Evolutionary conservation across 352 stramenopile genomes (phyloP), one percentile per base, ranked within the genome.

Genomic region (Phytophthora meadii): DNA sequence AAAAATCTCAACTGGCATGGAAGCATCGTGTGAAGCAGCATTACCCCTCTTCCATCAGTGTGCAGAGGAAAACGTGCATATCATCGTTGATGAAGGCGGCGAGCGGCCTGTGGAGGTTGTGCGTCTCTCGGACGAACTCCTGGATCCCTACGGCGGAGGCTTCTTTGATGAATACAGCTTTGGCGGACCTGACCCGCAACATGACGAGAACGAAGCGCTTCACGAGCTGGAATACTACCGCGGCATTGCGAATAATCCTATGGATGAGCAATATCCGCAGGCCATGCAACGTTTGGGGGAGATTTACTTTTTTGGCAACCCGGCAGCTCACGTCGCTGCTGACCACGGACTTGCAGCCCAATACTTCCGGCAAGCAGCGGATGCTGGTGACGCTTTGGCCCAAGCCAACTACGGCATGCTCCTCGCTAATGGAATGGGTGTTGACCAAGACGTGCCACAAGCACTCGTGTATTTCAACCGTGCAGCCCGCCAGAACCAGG

Each of bases 331-430:
- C 1, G 69, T 94, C 0, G 60, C 60, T 3, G 69, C 70, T n/a
- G 71, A 94, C 42, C 79, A 79, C 11, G 69, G 52, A 12, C 68
- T 70, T 45, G 86, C 84, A 1, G 79, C 78, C 2, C 61, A 77
- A 42, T 79, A 90, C 50, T 94, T 93, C 58, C 75, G 76, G n/a
- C 70, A 77, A 42, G 86, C 82, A n/a, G 86, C 86, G 0, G 79
- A 91, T 11, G 79, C 73, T 1, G 86, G 86, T n/a, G 72, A 92
- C 17, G 54, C 81, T 6, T 44, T 89, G 24, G 84, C 82, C 0
- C 81, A 90, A 65, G 84, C 82, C 11, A 93, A 92, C 52, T 87
- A 84, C 30, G 83, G 73, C 3, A 87, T 94, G 69, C 79, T 94
- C 62, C 77, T 92, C 2, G 76, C 78, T 0, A 84, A 90, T 7